These are phyloP conservation scores for Ganoderma leucocontextum DNA, from an alignment of 1,284 basidiomycete species.

Conservation along the genomic window DNA sequence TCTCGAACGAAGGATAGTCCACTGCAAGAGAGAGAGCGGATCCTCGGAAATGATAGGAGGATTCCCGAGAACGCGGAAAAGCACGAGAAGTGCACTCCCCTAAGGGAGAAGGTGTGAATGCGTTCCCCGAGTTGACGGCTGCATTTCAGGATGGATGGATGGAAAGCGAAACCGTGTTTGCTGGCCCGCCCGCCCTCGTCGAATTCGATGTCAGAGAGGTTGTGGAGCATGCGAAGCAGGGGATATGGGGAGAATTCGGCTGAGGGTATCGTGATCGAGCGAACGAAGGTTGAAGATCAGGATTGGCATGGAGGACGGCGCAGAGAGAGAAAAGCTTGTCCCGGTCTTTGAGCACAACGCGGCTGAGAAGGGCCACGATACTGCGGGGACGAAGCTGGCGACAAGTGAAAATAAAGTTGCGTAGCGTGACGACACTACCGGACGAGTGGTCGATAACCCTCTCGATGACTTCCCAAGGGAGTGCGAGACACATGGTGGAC, in stretches of 20 bases:
- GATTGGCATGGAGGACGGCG: background rate
- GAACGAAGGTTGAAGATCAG: background rate
- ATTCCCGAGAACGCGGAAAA: background rate
- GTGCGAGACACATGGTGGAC: background rate
- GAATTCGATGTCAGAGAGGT: background rate
- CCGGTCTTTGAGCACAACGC: background rate
- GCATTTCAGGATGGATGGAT: background rate
- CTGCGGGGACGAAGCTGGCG: slow-evolving; percentile 4
- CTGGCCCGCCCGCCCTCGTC: background rate
- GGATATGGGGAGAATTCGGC: background rate
- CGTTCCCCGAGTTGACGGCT: background rate
- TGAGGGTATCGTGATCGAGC: background rate
- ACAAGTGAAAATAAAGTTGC: background rate
- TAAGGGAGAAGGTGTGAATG: background rate
- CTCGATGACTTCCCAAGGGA: slow-evolving; percentile 8
- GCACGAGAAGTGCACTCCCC: background rate
- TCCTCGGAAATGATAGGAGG: background rate
- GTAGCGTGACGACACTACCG: background rate
- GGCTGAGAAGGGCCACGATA: background rate
- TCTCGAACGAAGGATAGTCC: background rate
- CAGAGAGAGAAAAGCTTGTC: background rate
- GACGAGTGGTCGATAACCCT: slow-evolving; percentile 1
- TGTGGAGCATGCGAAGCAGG: background rate
- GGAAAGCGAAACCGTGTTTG: background rate
- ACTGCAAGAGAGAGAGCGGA: background rate